These are phyloP conservation scores for Umbellularia californica DNA, from an alignment of 164 flowering plant species.

Conservation along the genomic window DNA sequence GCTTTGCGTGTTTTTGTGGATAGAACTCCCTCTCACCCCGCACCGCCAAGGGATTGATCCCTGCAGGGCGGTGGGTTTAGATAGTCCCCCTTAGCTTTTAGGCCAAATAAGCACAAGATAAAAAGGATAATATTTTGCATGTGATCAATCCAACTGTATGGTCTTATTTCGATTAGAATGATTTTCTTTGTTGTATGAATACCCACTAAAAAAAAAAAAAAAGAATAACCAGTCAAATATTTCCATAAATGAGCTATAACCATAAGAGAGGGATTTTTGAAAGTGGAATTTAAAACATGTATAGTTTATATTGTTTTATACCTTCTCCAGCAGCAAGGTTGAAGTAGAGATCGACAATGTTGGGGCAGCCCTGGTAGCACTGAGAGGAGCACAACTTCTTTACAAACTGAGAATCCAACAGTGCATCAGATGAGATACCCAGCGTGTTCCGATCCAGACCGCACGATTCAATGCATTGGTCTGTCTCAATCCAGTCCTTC, in stretches of 20 bases:
- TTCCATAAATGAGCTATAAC: no score
- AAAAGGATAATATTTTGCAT: background rate
- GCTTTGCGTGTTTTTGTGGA: background rate
- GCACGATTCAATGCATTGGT: conserved; percentile 49
- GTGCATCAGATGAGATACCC: conserved; percentile 68
- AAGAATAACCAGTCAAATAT: no score
- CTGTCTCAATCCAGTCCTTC: conserved; percentile 46
- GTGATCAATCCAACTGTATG: background rate
- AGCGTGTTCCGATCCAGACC: conserved; percentile 46
- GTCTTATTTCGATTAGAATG: background rate
- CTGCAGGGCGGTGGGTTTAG: background rate
- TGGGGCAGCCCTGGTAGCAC: conserved; percentile 58
- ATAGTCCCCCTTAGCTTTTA: background rate
- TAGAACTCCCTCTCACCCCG: background rate
- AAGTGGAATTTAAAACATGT: background rate
- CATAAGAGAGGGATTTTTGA: no score
- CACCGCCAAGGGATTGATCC: background rate
- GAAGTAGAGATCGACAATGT: conserved; percentile 71
- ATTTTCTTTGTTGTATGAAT: no score
- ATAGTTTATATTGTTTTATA: conserved; percentile 4
- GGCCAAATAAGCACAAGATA: background rate
- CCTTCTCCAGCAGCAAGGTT: conserved; percentile 82
- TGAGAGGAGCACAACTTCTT: conserved; percentile 55
- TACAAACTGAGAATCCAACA: conserved; percentile 46
- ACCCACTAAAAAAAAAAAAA: no score